Evolutionary conservation across 2,329 filamentous ascomycete species (phyloP), one percentile per base, ranked within the genome.

Genomic region (Neofusicoccum laricinum): DNA sequence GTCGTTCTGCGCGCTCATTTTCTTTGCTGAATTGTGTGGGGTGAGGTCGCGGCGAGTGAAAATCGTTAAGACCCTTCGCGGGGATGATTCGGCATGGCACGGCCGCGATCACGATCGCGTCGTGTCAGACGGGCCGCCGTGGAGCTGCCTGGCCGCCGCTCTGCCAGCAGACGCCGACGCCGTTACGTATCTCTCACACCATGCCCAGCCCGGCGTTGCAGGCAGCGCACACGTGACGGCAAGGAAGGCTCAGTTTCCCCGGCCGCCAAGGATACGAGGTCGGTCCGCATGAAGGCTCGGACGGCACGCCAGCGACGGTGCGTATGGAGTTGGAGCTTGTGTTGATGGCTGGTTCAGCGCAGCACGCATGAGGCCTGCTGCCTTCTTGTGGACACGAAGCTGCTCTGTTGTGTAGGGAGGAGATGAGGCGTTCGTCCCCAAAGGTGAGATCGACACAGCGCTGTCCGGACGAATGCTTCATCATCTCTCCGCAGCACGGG

Each of bases 1-100:
- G 55, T 25, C 41, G 55, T 19, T 59, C 32, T 46, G 55, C 40
- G 55, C 34, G 55, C 41, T 59, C 55, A 59, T 59, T 46, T 38
- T 59, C 55, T 58, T 58, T 59, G 55, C 46, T 46, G 41, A 34
- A 59, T 36, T 59, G 55, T 59, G 40, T 59, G 55, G 55, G 41
- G 55, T 59, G 55, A 59, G 40, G 53, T 58, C 38, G 53, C 38
- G 53, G 38, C 53, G 53, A 43, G 53, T 43, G 53, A 45, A 58
- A 58, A 58, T 58, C 53, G 36, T 57, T 30, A 41, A 58, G 38
- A 43, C 53, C 53, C 53, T 58, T 30, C 51, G 51, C 51, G 51
- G 53, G 53, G 21, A 58, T 58, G 53, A 43, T 34, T 58, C 53
- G 53, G 53, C 38, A 58, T 17, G 38, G 53, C 38, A 38, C 53